These are phyloP conservation scores for Ceratocystis variospora DNA, from an alignment of 2,329 filamentous ascomycete species.

Conservation along the genomic window DNA sequence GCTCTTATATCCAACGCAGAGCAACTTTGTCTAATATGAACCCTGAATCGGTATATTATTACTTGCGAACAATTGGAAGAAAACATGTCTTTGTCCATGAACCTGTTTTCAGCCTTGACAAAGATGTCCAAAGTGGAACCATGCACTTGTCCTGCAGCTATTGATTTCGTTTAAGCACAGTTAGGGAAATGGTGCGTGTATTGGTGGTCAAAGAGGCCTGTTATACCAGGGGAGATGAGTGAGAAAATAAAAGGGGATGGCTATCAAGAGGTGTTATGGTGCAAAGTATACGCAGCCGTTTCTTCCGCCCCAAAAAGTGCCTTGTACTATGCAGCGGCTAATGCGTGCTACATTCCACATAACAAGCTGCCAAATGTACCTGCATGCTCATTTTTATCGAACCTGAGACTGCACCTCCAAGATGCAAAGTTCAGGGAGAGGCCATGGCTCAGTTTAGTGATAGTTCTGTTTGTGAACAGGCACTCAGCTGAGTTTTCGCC, in stretches of 20 bases:
- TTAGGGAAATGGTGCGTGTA: background rate
- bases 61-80: background rate
- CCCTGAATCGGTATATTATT: background rate
- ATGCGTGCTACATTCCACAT: background rate
- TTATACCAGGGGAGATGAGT: background rate
- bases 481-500: background rate
- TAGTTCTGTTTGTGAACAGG: background rate
- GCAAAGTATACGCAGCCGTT: background rate
- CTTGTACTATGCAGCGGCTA: background rate
- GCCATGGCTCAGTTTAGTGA: background rate
- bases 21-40: background rate
- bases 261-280: background rate
- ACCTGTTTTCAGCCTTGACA: background rate
- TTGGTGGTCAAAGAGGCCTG: background rate
- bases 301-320: background rate
- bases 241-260: background rate
- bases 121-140: conserved; percentile 5
- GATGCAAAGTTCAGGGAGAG: background rate
- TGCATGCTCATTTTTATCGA: background rate
- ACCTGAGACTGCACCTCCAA: background rate
- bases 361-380: background rate
- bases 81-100: background rate
- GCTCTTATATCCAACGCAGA: too few species aligned
- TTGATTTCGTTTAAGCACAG: conserved; percentile 19
- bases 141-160: conserved; percentile 5